Conservation (phyloP, 2,329 filamentous ascomycete species). For the Malbranchea cinnamomea region DNA sequence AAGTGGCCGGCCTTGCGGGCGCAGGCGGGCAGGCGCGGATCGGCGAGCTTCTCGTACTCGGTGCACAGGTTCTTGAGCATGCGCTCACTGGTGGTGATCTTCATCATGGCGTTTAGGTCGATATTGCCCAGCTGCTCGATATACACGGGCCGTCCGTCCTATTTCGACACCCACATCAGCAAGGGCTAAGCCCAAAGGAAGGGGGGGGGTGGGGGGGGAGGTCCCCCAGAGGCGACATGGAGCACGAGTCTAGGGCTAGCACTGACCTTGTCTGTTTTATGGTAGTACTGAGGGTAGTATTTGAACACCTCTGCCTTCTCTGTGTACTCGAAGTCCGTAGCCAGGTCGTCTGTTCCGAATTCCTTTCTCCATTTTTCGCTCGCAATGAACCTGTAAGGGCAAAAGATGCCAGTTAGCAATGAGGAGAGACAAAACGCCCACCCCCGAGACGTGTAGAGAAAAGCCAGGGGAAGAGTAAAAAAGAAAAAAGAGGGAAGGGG, state of each 20-base stretch:
- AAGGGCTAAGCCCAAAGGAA: neutral
- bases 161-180: slow-evolving; percentile 2
- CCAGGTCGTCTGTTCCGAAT: slow-evolving; percentile 67
- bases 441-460: too few species aligned
- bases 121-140: slow-evolving; percentile 93
- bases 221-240: neutral
- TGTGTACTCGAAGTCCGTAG: slow-evolving; percentile 69
- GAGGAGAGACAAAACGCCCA: slow-evolving; percentile 3
- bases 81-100: slow-evolving; percentile 80
- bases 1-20: slow-evolving; percentile 80
- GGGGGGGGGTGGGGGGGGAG: neutral
- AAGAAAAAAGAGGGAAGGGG: neutral
- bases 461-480: neutral
- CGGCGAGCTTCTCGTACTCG: slow-evolving; percentile 92
- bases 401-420: slow-evolving; percentile 10
- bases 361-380: slow-evolving; percentile 83
- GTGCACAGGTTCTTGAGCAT: slow-evolving; percentile 94
- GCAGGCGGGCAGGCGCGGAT: slow-evolving; percentile 87
- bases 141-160: slow-evolving; percentile 95
- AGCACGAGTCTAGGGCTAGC: too few species aligned
- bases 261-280: slow-evolving; percentile 52
- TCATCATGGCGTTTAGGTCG: slow-evolving; percentile 76
- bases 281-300: slow-evolving; percentile 98
- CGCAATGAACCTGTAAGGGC: slow-evolving; percentile 64
- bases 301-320: slow-evolving; percentile 73